Evolutionary conservation across 2,329 filamentous ascomycete genomes (phyloP), one percentile per base, ranked within the genome.

Genomic region (Stagonosporopsis chrysanthemi): DNA sequence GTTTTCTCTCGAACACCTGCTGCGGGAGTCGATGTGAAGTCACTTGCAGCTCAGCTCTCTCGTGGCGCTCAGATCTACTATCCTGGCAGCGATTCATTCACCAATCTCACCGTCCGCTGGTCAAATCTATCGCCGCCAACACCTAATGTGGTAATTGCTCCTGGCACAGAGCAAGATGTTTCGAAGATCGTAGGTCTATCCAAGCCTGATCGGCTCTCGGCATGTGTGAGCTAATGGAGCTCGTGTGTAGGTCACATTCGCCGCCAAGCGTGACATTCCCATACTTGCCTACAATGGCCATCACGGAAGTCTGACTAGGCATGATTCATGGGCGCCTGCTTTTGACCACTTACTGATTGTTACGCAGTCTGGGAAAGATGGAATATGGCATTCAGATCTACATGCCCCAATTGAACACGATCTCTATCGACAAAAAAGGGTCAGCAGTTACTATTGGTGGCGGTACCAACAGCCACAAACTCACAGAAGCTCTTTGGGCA

Each of bases 221-320:
- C 12, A n/a, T 11, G 7, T 11, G 7, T 15, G 5, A 39, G 31
- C 24, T 33, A n/a, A 33, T 22, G 5, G 1, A 22, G 7, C 15
- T 8, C 14, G 19, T 31, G 8, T 19, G 0, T 6, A 82, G 80
- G 76, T 83, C 39, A 75, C 77, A 68, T 85, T 76, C 56, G 83
- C 84, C 39, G 82, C 81, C 61, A 64, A 75, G 35, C 70, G 78
- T 42, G 63, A 75, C 1, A 54, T 84, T 2, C 82, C 83, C 0
- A 84, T 86, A 59, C 78, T 87, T 2, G 79, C 83, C 0, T 80
- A 77, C 66, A 84, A 82, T 64, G 81, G 82, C 14, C 78, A 75
- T 2, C 84, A 87, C 55, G 84, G 83, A 3, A 74, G 80, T 3
- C 75, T 83, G 42, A 82, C 51, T 17, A 40, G 33, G 35, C 39